Percentiles rank a stretch among this genome's conserved stretches.
phyloP scores from a whole-genome alignment of 352 stramenopile species.

The Phytophthora pinifolia region DNA sequence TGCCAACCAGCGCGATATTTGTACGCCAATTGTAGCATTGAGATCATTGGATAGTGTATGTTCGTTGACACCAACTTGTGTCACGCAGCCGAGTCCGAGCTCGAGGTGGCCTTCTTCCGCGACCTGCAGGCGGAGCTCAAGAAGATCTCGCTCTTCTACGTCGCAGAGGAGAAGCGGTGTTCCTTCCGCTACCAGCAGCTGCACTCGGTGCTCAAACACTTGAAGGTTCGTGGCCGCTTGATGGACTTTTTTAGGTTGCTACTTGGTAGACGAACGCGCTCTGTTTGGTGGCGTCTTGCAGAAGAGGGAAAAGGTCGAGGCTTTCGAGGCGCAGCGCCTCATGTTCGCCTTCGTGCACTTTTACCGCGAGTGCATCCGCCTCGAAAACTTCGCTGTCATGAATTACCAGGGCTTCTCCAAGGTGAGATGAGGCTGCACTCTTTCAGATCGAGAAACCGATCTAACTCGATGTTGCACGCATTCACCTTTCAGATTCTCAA shows the following conservation, averaged over 20 bases:
- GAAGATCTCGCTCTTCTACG: slow-evolving; percentile 82
- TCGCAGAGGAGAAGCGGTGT: slow-evolving; percentile 73
- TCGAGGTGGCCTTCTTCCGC: slow-evolving; percentile 81
- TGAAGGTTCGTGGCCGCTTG: slow-evolving; percentile 42
- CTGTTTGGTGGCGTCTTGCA: slow-evolving; percentile 8
- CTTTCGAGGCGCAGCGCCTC: slow-evolving; percentile 62
- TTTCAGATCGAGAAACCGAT: background rate
- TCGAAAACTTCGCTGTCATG: slow-evolving; percentile 85
- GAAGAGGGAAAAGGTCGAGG: slow-evolving; percentile 45
- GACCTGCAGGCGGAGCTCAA: slow-evolving; percentile 73
- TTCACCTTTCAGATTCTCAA: slow-evolving; percentile 60
- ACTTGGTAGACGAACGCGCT: background rate
- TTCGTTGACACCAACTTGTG: background rate
- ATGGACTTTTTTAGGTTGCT: background rate
- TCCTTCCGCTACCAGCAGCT: slow-evolving; percentile 72
- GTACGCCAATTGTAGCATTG: slow-evolving; percentile 21
- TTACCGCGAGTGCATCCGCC: slow-evolving; percentile 76
- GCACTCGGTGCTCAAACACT: slow-evolving; percentile 61
- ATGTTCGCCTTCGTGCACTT: slow-evolving; percentile 87
- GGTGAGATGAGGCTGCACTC: slow-evolving; percentile 22
- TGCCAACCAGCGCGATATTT: slow-evolving; percentile 46
- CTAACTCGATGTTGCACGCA: slow-evolving; percentile 8
- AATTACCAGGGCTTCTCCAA: slow-evolving; percentile 89
- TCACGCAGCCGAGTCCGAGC: slow-evolving; percentile 52
- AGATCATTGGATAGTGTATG: background rate